Percentiles rank a stretch among this genome's conserved stretches.
Conservation (phyloP, 257 asterid species). For the Nicotiana obtusifolia region DNA sequence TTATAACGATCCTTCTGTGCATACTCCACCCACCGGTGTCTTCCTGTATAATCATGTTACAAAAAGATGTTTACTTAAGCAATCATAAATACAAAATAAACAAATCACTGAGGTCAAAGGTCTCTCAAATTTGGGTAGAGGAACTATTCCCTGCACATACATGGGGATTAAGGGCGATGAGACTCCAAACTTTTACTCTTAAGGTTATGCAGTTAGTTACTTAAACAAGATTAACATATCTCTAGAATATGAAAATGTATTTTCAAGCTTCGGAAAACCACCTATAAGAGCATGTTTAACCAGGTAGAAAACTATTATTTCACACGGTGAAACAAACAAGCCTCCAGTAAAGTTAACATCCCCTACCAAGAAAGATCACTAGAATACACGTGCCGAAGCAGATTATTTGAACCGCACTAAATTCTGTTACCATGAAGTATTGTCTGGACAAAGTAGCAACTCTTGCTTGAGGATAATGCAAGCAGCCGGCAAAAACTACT, state of each 20-base stretch:
- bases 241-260: background rate
- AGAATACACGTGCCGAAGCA: background rate
- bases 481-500: background rate
- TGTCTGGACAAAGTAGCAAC: background rate
- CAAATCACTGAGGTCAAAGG: background rate
- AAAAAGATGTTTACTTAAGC: background rate
- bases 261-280: background rate
- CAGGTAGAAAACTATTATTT: background rate
- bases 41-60: slow-evolving; percentile 40
- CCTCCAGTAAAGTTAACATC: background rate
- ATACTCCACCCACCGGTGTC: slow-evolving; percentile 99
- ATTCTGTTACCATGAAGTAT: background rate
- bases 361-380: background rate
- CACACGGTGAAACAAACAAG: background rate
- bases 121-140: background rate
- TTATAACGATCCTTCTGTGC: slow-evolving; percentile 90
- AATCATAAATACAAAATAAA: background rate
- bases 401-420: background rate
- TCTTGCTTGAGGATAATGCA: background rate
- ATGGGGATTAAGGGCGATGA: background rate
- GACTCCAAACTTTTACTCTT: background rate
- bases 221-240: background rate
- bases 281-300: background rate
- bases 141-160: background rate
- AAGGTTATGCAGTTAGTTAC: background rate